Evolutionary conservation across 179 eudicot species (phyloP).

Genomic region (Camellia oleifera): DNA sequence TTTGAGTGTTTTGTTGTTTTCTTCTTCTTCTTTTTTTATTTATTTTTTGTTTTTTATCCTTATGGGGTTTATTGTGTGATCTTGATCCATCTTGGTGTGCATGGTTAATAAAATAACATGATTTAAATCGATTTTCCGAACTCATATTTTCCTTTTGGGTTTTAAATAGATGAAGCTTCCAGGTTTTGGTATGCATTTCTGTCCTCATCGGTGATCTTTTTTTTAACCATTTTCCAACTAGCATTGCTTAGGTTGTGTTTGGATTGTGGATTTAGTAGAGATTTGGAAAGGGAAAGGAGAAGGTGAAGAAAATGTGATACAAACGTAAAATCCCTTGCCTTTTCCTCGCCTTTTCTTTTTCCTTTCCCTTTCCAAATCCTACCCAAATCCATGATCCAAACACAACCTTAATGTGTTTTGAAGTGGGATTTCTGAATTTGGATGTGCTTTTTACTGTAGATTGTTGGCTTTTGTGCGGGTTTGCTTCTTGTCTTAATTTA

Average conservation of each 20-base stretch:
- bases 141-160: background rate
- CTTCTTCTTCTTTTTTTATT: background rate
- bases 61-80: background rate
- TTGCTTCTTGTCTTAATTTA: background rate
- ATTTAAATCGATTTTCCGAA: background rate
- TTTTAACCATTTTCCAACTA: background rate
- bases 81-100: constrained; percentile 3
- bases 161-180: background rate
- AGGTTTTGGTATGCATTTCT: background rate
- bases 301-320: too few relatives aligned
- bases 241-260: too few relatives aligned
- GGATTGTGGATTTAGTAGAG: too few relatives aligned
- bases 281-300: too few relatives aligned
- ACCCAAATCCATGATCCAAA: too few relatives aligned
- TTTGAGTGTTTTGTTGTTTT: background rate
- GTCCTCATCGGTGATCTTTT: background rate
- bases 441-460: background rate
- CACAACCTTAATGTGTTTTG: background rate
- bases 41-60: background rate
- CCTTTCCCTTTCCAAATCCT: too few relatives aligned
- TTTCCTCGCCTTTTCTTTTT: too few relatives aligned
- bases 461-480: background rate
- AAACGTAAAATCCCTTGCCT: too few relatives aligned
- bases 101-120: background rate
- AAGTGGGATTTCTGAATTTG: background rate